Evolutionary conservation across 805 yeast genomes (phyloP).

Genomic region (Cyberlindnera galapagoensis): DNA sequence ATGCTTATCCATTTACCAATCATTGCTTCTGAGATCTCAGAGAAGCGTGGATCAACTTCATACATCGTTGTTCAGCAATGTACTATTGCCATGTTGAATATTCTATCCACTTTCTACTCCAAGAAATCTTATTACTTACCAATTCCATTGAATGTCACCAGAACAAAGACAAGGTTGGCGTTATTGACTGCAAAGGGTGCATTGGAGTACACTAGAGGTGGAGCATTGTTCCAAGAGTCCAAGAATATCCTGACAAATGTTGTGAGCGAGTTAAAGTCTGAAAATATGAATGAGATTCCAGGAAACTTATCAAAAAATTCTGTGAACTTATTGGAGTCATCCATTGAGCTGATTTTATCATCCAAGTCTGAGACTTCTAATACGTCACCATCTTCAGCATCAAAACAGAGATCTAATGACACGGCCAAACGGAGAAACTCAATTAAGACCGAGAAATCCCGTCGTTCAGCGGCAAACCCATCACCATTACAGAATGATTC

Average conservation of each 20-base stretch:
- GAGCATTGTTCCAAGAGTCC: conserved; percentile 69
- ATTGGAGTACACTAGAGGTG: conserved; percentile 77
- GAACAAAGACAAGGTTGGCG: conserved; percentile 58
- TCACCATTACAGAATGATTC: conserved; percentile 11
- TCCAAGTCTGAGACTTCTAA: conserved; percentile 27
- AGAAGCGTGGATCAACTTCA: conserved; percentile 41
- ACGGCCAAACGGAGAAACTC: too few species aligned
- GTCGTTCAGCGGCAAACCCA: conserved; percentile 8
- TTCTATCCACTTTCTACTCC: conserved; percentile 36
- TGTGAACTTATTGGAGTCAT: conserved; percentile 47
- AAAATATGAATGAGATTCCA: conserved; percentile 42
- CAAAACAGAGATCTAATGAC: not conserved
- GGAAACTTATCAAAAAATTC: conserved; percentile 58
- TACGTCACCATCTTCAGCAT: conserved; percentile 7
- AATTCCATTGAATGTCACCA: conserved; percentile 53
- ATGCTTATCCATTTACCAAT: conserved; percentile 59
- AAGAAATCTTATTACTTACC: conserved; percentile 44
- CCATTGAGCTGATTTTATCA: conserved; percentile 55
- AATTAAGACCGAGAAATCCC: too few species aligned
- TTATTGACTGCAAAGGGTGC: conserved; percentile 68
- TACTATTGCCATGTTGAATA: conserved; percentile 50
- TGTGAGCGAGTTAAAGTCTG: conserved; percentile 38
- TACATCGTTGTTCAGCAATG: conserved; percentile 66
- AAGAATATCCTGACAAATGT: conserved; percentile 48
- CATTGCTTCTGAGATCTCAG: conserved; percentile 32